Percentiles rank a stretch among this genome's conserved stretches.
These are phyloP conservation scores for Coemansia sp. DNA, from an alignment of 192 early-diverging fungal genomes.

Conservation along the genomic window DNA sequence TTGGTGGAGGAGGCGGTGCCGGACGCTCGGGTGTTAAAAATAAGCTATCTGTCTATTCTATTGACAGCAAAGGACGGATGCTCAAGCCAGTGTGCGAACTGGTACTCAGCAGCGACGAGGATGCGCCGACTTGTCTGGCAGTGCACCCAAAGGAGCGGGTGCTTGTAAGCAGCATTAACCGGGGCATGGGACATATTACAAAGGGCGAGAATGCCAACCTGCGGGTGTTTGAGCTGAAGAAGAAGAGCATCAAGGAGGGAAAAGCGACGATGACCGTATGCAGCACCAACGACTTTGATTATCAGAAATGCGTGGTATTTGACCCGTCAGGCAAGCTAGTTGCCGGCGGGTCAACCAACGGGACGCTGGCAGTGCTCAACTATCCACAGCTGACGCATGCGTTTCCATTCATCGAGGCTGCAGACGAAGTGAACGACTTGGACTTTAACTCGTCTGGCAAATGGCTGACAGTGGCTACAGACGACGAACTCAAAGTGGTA, in stretches of 20 bases:
- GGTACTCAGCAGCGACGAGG: constrained; percentile 61
- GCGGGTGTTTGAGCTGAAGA: constrained; percentile 65
- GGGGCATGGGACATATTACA: constrained; percentile 56
- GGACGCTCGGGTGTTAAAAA: constrained; percentile 82
- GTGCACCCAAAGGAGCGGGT: constrained; percentile 72
- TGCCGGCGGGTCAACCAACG: constrained; percentile 43
- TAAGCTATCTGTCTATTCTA: constrained; percentile 50
- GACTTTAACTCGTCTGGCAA: constrained; percentile 25
- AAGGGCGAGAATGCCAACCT: constrained; percentile 76
- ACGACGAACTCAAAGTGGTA: constrained; percentile 33
- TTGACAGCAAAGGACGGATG: neutral
- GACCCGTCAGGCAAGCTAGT: constrained; percentile 31
- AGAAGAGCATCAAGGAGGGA: constrained; percentile 22
- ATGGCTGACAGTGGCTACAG: constrained; percentile 39
- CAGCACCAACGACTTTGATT: constrained; percentile 39
- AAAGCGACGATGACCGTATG: constrained; percentile 29
- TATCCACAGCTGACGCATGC: constrained; percentile 34
- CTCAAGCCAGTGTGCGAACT: constrained; percentile 41
- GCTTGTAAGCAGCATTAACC: constrained; percentile 73
- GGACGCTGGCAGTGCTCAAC: constrained; percentile 38
- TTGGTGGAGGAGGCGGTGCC: constrained; percentile 87
- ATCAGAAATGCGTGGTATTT: constrained; percentile 37
- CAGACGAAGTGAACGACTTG: constrained; percentile 45
- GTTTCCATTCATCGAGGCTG: constrained; percentile 39
- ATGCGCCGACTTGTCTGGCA: constrained; percentile 80